These are phyloP conservation scores for Globisporangium paroecandrum DNA, from an alignment of 352 stramenopile genomes.

Conservation along the genomic window DNA sequence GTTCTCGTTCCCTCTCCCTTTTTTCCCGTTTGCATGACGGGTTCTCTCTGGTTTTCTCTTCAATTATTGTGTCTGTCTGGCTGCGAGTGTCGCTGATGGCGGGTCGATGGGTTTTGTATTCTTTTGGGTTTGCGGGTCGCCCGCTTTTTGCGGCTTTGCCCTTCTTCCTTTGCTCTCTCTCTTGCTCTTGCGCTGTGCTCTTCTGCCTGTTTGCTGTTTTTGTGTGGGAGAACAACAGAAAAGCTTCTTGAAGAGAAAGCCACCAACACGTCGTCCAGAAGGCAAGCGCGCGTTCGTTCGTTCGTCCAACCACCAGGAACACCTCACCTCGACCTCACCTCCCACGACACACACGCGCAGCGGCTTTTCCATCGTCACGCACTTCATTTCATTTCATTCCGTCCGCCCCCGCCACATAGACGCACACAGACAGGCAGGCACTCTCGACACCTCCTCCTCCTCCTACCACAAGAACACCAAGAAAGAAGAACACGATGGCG, in stretches of 20 bases:
- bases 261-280: background rate
- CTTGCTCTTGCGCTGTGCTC: background rate
- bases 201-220: background rate
- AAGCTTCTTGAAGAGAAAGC: conserved; percentile 19
- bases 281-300: conserved; percentile 10
- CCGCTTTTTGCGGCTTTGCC: background rate
- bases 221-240: conserved; percentile 17
- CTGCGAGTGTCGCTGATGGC: background rate
- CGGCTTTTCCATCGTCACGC: background rate
- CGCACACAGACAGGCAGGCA: background rate
- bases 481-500: conserved; percentile 48
- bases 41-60: background rate
- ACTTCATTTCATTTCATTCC: background rate
- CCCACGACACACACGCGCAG: background rate
- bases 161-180: background rate
- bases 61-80: background rate
- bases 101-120: no score
- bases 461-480: background rate
- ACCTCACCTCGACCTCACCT: no score
- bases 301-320: no score
- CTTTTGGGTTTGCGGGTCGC: background rate
- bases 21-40: background rate
- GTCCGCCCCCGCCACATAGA: background rate
- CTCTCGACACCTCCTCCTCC: background rate
- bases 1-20: background rate